Base-by-base conservation (phyloP, 2,329 filamentous ascomycete species). In the Aphanocladium album region DNA sequence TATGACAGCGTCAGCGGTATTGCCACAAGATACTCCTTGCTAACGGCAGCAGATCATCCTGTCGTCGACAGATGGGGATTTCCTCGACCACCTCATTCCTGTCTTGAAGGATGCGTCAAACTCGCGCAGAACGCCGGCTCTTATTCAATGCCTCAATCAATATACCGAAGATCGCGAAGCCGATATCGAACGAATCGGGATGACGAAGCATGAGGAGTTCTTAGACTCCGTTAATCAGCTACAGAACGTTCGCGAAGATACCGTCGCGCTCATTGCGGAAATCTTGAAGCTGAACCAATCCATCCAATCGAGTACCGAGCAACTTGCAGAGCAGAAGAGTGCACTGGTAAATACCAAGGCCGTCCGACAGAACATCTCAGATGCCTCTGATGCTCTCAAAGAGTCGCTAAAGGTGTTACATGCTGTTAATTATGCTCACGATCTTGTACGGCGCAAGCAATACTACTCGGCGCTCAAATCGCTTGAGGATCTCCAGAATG, bases 151-250 rank as follows among this genome's bases (percentile, higher is more conserved):
- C 63, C 81, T 77, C 25, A 70, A 64, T 14, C 86, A 88, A 66
- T 96, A 96, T 73, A 90, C 93, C 37, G 87, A 89, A 66, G 90
- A 95, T 51, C 88, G 93, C 63, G 95, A 99, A 73, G 77, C 84
- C 16, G 93, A 98, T 68, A 98, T 99, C 65, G 95, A 99, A 76
- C 86, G 86, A 23, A 96, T 98, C 68, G 96, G 95, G 68, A 87
- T 96, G 69, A 93, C 90, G 12, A 96, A 97, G 69, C 95, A 99
- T 70, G 93, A 98, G 71, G 95, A 97, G 70, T 99, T 99, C 70
- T 88, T 98, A 37, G 86, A 85, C 65, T 97, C 93, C 0, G 92
- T 99, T 66, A 96, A 95, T 69, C 91, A 96, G 71, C 84, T 99
- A n/a, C 89, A 98, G 67, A 85, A 86, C 62, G 92, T 98, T 56